Percentiles rank a stretch among this genome's conserved stretches.
phyloP scores from a whole-genome alignment of 2,329 filamentous ascomycete genomes.

The Rutstroemia sp. region DNA sequence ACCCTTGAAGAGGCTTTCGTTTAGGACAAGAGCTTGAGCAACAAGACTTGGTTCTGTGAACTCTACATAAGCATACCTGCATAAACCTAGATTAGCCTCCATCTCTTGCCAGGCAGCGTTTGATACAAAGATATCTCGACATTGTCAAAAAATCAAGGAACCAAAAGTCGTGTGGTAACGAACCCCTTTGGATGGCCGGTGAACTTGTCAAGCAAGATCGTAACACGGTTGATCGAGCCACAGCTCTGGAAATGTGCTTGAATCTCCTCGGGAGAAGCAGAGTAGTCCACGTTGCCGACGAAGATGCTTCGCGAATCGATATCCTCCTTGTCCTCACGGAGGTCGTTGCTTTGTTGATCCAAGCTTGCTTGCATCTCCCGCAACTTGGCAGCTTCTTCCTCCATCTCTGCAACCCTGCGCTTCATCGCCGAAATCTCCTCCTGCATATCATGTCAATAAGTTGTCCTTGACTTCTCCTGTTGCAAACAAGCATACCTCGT shows the following conservation, averaged over 20 bases:
- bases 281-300: constrained; percentile 97
- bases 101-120: constrained; percentile 53
- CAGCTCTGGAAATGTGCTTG: constrained; percentile 98
- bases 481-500: constrained; percentile 22
- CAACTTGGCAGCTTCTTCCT: constrained; percentile 79
- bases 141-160: constrained; percentile 9
- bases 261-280: constrained; percentile 92
- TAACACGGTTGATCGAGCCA: constrained; percentile 95
- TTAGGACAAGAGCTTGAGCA: constrained; percentile 85
- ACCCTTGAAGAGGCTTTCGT: constrained; percentile 93
- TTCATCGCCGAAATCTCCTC: constrained; percentile 87
- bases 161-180: constrained; percentile 34
- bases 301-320: constrained; percentile 94
- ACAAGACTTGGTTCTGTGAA: constrained; percentile 92
- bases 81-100: constrained; percentile 34
- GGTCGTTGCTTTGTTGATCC: constrained; percentile 75
- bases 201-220: constrained; percentile 95
- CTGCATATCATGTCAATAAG: constrained; percentile 28
- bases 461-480: background rate
- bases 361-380: constrained; percentile 81
- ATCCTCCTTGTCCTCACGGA: constrained; percentile 90
- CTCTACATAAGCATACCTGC: constrained; percentile 96
- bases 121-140: constrained; percentile 25
- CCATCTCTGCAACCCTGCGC: constrained; percentile 79
- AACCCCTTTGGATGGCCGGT: constrained; percentile 99